Conservation (phyloP, 2,329 filamentous ascomycete genomes). For the Calonectria pseudoreteaudii region DNA sequence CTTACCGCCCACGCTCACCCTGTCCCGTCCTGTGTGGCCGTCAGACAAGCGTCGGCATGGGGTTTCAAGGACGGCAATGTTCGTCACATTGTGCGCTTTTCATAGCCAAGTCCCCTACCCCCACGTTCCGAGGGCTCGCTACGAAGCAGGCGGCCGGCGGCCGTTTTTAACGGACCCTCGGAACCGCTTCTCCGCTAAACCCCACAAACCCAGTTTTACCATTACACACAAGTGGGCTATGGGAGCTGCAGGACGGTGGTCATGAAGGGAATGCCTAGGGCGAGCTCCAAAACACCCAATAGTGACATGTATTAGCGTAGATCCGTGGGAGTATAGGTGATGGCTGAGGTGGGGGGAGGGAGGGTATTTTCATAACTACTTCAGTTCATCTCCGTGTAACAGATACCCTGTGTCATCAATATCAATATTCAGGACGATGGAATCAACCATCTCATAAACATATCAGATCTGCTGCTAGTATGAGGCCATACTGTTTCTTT, state of each 20-base stretch:
- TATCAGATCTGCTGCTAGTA: too few species aligned
- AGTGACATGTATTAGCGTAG: neutral
- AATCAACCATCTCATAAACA: too few species aligned
- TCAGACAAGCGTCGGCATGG: neutral
- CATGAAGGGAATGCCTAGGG: neutral
- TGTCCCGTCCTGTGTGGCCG: neutral
- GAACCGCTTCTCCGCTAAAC: slow-evolving; percentile 17
- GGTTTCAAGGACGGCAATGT: neutral
- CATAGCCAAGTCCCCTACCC: slow-evolving; percentile 10
- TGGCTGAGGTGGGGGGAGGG: neutral
- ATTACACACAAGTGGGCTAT: slow-evolving; percentile 5
- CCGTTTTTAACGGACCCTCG: slow-evolving; percentile 1
- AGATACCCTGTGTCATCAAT: neutral
- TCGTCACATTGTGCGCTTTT: neutral
- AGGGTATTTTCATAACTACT: neutral
- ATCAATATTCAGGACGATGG: neutral
- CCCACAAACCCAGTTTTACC: slow-evolving; percentile 16
- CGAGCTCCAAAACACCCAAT: neutral
- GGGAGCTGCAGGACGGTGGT: neutral
- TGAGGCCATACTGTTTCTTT: neutral
- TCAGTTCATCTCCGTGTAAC: neutral
- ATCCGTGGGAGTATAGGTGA: neutral
- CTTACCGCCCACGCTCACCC: neutral
- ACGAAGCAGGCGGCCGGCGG: neutral
- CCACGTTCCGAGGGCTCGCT: slow-evolving; percentile 9